Conservation (phyloP, 2,329 filamentous ascomycete species). For the Hymenoscyphus fructigenus region DNA sequence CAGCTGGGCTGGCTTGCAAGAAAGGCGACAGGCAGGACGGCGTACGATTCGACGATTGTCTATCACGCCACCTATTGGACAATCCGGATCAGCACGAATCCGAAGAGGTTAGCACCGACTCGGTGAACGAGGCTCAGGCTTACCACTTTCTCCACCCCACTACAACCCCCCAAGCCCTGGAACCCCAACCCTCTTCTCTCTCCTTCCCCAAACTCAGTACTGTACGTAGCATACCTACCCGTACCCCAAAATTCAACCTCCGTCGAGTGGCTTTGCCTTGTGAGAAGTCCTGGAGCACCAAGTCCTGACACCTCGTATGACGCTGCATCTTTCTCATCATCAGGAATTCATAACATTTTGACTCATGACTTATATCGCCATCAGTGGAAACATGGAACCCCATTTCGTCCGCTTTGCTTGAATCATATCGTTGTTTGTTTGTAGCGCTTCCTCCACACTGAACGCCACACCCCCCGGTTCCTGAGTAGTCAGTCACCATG, state of each 20-base stretch:
- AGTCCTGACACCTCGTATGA: neutral
- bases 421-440: conserved; percentile 11
- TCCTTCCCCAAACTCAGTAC: neutral
- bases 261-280: conserved; percentile 9
- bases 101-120: neutral
- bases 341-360: neutral
- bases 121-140: conserved; percentile 1
- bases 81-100: neutral
- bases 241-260: neutral
- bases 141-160: neutral
- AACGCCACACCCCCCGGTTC: neutral
- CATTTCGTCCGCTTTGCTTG: conserved; percentile 14
- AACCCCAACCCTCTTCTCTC: neutral
- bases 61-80: neutral
- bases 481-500: conserved; percentile 18
- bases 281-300: neutral
- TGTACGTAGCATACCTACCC: neutral
- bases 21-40: neutral
- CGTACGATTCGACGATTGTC: neutral
- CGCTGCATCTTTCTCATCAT: neutral
- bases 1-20: neutral
- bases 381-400: conserved; percentile 27
- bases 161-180: neutral
- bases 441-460: neutral
- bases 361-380: conserved; percentile 23